phyloP scores from a whole-genome alignment of 148 eudicot species.

The Rhododendron ovatum region DNA sequence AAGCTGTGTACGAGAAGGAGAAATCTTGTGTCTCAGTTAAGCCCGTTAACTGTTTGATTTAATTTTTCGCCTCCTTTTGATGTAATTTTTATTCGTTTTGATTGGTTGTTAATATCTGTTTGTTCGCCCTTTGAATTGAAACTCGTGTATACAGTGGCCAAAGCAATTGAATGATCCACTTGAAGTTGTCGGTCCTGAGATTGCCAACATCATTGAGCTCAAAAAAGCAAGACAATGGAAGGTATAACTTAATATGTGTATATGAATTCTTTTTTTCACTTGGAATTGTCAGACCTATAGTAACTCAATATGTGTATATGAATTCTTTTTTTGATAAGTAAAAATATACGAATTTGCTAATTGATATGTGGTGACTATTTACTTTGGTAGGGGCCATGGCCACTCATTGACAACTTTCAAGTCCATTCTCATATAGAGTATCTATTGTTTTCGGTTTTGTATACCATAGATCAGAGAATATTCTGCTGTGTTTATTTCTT shows the following conservation, averaged over 20 bases:
- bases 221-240: constrained; percentile 98
- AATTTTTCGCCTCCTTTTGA: constrained; percentile 13
- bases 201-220: constrained; percentile 88
- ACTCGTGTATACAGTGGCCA: constrained; percentile 63
- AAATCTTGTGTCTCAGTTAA: constrained; percentile 68
- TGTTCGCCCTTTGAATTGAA: background rate
- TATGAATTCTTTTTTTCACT: background rate
- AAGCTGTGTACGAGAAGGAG: constrained; percentile 73
- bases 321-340: background rate
- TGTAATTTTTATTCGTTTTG: background rate
- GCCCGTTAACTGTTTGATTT: background rate
- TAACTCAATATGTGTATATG: no score
- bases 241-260: constrained; percentile 28
- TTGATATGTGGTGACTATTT: background rate
- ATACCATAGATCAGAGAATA: background rate
- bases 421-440: background rate
- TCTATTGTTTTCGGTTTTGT: background rate
- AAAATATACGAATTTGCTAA: no score
- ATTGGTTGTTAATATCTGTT: background rate
- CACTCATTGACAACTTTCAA: background rate
- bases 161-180: constrained; percentile 93
- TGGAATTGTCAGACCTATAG: background rate
- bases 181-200: constrained; percentile 85
- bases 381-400: background rate
- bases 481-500: background rate